Conservation (phyloP, 2,329 filamentous ascomycete species). For the Epichloe bromicola region DNA sequence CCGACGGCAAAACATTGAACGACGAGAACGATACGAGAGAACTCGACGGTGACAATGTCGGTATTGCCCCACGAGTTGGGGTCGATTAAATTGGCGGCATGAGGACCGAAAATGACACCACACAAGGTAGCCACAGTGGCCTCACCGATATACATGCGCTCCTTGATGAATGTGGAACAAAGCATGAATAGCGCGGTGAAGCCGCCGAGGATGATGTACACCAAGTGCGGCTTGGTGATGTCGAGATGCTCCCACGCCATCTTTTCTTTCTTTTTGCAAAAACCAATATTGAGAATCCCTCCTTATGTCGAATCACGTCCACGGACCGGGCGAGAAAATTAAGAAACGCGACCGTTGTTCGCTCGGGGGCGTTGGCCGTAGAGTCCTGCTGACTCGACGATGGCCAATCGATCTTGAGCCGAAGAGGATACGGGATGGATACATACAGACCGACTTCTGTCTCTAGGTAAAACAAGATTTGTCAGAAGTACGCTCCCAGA, state of each 20-base stretch:
- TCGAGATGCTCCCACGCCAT: conserved; percentile 74
- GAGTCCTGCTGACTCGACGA: conserved; percentile 3
- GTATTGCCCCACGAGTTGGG: conserved; percentile 66
- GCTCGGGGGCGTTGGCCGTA: neutral
- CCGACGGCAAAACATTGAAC: conserved; percentile 89
- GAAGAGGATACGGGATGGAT: conserved; percentile 4
- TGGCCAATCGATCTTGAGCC: conserved; percentile 7
- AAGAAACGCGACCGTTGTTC: neutral
- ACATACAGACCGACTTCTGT: conserved; percentile 6
- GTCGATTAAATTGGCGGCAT: conserved; percentile 70
- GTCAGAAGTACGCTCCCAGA: too few species aligned
- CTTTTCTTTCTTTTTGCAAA: neutral
- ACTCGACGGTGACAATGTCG: conserved; percentile 79
- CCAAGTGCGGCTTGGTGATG: conserved; percentile 91
- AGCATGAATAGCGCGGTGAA: conserved; percentile 98
- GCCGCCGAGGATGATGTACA: conserved; percentile 94
- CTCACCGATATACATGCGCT: conserved; percentile 96
- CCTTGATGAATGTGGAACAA: conserved; percentile 95
- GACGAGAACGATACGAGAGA: conserved; percentile 78
- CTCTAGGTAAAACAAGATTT: too few species aligned
- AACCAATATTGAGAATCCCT: neutral
- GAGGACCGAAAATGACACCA: conserved; percentile 79
- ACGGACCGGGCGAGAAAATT: neutral
- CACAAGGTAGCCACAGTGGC: conserved; percentile 85
- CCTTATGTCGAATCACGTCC: neutral